Percentiles rank a stretch among this genome's conserved stretches.
Conservation (phyloP, 306 rosid genomes). For the Citrullus amarus region DNA sequence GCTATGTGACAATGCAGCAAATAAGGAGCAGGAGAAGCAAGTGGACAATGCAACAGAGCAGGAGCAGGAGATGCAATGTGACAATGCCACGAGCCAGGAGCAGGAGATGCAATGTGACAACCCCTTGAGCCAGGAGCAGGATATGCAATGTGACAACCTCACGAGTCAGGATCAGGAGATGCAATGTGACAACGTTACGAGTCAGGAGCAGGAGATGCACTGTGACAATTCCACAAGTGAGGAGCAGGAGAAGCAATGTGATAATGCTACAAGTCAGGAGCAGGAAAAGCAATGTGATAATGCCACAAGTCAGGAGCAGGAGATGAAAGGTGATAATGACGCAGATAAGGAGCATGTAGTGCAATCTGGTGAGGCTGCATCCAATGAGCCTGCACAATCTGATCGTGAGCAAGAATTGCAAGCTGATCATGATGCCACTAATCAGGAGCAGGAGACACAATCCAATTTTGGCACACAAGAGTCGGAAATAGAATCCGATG, state of each 20-base stretch:
- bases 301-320: not conserved
- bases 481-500: not conserved
- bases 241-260: not conserved
- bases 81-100: not conserved
- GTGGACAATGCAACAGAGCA: not conserved
- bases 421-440: not conserved
- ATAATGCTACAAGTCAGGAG: not conserved
- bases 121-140: not conserved
- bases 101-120: not conserved
- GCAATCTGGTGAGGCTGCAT: not conserved
- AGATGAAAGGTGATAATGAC: not conserved
- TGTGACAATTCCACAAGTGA: not conserved
- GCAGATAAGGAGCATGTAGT: not conserved
- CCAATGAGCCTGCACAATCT: not conserved
- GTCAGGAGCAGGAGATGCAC: not conserved
- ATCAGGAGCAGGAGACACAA: not conserved
- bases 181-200: not conserved
- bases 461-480: not conserved
- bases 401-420: conserved; percentile 4
- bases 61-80: not conserved
- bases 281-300: not conserved
- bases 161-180: not conserved
- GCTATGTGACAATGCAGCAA: not conserved
- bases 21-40: not conserved
- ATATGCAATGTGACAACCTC: not conserved